phyloP scores from a whole-genome alignment of 2,329 filamentous ascomycete species.

The Neonectria coccinea region DNA sequence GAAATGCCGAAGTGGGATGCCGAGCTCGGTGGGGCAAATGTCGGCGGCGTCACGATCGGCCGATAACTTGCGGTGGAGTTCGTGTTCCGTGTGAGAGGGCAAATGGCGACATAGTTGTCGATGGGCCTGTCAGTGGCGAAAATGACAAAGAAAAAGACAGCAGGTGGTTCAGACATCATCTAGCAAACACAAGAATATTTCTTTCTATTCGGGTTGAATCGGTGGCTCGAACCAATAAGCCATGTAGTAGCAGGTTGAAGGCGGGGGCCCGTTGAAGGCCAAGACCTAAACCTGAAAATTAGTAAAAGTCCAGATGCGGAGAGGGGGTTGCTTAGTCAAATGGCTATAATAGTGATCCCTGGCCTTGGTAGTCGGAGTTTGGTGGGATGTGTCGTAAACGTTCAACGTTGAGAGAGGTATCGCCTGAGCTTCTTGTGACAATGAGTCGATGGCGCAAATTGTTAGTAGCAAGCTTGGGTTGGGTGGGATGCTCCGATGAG shows the following conservation, averaged over 20 bases:
- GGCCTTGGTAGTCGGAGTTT: neutral
- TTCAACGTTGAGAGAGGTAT: neutral
- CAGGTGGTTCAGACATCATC: neutral
- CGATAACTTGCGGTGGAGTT: neutral
- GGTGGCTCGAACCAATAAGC: neutral
- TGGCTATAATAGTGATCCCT: neutral
- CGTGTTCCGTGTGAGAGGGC: neutral
- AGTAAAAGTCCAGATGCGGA: neutral
- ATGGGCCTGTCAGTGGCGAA: neutral
- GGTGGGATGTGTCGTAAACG: neutral
- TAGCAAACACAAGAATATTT: neutral
- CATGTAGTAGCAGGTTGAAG: neutral
- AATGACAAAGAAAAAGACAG: neutral
- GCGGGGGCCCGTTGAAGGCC: no score
- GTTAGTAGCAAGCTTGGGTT: neutral
- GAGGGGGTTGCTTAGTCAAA: neutral
- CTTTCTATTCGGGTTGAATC: neutral
- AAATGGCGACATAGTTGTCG: neutral
- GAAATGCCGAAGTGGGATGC: neutral
- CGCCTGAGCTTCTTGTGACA: neutral
- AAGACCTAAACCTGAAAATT: neutral
- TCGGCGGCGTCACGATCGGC: neutral
- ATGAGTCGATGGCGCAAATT: neutral
- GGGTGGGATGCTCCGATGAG: conserved; percentile 19
- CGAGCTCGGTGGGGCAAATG: neutral